phyloP scores from a whole-genome alignment of 2,329 filamentous ascomycete genomes.

The Fusarium sp. region DNA sequence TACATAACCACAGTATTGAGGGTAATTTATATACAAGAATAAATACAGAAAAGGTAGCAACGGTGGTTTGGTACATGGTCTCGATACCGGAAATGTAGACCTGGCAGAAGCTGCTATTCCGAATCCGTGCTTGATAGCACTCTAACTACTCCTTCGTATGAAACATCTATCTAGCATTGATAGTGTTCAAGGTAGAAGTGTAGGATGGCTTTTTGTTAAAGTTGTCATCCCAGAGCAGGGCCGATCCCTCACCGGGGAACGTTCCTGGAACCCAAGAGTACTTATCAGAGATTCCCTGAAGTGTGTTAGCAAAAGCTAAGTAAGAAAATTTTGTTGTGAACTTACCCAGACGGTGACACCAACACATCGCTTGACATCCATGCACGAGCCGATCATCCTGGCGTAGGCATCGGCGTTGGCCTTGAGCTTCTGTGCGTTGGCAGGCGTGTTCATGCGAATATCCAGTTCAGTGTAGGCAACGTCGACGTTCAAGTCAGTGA shows the following conservation, averaged over 20 bases:
- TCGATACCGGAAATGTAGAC: no score
- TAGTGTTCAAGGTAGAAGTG: conserved; percentile 19
- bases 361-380: conserved; percentile 27
- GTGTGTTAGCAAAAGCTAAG: neutral
- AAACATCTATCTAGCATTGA: neutral
- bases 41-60: no score
- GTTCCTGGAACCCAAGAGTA: conserved; percentile 19
- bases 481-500: conserved; percentile 9
- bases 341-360: conserved; percentile 25
- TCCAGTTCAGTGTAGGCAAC: conserved; percentile 22
- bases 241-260: conserved; percentile 15
- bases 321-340: neutral
- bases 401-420: conserved; percentile 13
- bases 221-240: conserved; percentile 21
- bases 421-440: conserved; percentile 15
- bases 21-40: no score
- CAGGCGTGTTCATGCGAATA: conserved; percentile 21
- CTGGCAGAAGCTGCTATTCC: no score
- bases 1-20: no score
- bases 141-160: no score
- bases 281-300: conserved; percentile 21
- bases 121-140: no score
- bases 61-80: no score
- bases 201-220: conserved; percentile 26
- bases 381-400: conserved; percentile 21